These are phyloP conservation scores for Colletotrichum chrysophilum DNA, from an alignment of 2,329 filamentous ascomycete genomes.

Conservation along the genomic window DNA sequence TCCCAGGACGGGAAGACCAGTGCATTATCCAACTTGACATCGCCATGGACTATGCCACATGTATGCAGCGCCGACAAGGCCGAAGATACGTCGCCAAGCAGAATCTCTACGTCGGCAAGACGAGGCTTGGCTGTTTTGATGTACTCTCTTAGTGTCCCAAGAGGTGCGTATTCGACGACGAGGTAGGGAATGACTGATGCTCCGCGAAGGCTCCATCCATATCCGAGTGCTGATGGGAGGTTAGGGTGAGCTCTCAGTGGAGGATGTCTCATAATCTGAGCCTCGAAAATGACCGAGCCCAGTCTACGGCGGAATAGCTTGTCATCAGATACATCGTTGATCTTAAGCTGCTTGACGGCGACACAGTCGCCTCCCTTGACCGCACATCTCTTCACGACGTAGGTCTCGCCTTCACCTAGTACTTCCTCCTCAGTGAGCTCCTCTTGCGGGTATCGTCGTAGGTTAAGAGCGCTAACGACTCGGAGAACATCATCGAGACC, in stretches of 20 bases:
- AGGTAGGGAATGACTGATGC: background rate
- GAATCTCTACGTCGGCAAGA: background rate
- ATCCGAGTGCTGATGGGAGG: background rate
- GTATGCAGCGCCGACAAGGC: background rate
- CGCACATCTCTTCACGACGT: background rate
- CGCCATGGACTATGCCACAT: background rate
- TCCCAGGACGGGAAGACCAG: background rate
- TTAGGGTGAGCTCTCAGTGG: background rate
- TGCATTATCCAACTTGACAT: background rate
- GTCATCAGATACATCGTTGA: background rate
- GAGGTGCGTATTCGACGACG: background rate
- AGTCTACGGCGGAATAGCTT: background rate
- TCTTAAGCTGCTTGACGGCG: background rate
- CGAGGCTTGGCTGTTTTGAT: background rate
- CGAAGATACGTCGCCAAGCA: background rate
- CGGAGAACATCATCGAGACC: background rate
- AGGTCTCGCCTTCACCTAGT: background rate
- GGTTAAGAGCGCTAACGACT: background rate
- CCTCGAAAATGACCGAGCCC: background rate
- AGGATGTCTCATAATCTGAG: background rate
- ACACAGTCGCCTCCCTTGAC: background rate
- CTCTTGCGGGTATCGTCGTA: background rate
- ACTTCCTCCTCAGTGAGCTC: background rate
- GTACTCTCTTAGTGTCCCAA: background rate
- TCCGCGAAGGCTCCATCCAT: background rate